Percentiles rank a stretch among this genome's conserved stretches.
These are phyloP conservation scores for Paramecium primaurelia DNA, from an alignment of 73 alveolate species.

Conservation along the genomic window DNA sequence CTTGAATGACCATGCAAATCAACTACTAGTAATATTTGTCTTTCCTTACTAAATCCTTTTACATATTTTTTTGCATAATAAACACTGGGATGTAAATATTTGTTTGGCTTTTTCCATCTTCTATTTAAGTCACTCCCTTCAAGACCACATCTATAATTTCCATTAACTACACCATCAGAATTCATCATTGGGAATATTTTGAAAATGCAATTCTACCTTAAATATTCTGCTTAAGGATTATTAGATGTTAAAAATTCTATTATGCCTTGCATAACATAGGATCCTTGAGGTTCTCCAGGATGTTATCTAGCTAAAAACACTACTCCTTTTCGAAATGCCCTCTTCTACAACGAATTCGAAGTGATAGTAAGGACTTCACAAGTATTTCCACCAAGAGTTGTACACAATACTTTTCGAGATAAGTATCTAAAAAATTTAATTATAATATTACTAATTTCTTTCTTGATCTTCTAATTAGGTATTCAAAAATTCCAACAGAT, in stretches of 20 bases:
- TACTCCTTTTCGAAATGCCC: constrained; percentile 71
- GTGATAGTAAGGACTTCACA: constrained; percentile 85
- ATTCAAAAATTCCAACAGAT: constrained; percentile 62
- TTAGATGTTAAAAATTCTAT: constrained; percentile 82
- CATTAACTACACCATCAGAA: constrained; percentile 85
- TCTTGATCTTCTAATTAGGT: background rate
- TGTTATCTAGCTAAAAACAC: constrained; percentile 79
- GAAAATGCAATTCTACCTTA: constrained; percentile 77
- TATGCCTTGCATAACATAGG: constrained; percentile 83
- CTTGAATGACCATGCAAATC: constrained; percentile 83
- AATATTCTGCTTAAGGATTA: constrained; percentile 76
- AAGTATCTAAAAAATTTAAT: background rate
- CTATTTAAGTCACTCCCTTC: constrained; percentile 83
- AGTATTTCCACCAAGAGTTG: constrained; percentile 84
- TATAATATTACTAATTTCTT: constrained; percentile 11
- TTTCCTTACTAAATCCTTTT: constrained; percentile 75
- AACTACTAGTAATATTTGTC: constrained; percentile 81
- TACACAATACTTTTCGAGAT: constrained; percentile 74
- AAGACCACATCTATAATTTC: constrained; percentile 77
- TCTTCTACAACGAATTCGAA: constrained; percentile 62
- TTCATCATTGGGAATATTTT: constrained; percentile 86
- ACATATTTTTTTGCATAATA: constrained; percentile 84
- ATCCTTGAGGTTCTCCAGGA: constrained; percentile 90
- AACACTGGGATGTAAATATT: constrained; percentile 85
- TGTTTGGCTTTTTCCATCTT: constrained; percentile 68